Percentiles rank a stretch among this genome's conserved stretches.
These are phyloP conservation scores for Talaromyces stipitatus DNA, from an alignment of 495 filamentous ascomycete species.

Conservation along the genomic window DNA sequence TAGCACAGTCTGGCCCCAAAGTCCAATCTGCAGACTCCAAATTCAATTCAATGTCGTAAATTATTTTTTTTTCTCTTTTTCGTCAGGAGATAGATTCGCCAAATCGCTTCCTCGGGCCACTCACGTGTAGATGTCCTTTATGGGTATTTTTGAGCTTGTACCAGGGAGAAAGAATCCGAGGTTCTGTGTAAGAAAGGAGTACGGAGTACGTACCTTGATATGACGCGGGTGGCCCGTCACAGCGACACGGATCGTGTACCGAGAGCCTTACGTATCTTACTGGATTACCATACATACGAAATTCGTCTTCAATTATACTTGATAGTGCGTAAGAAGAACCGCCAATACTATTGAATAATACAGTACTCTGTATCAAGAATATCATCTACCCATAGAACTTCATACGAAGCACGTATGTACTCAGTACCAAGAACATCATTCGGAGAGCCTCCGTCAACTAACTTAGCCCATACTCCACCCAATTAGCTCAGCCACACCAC, in stretches of 20 bases:
- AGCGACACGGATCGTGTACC: slow-evolving; percentile 12
- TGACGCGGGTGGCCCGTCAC: slow-evolving; percentile 4
- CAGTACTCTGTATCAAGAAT: too few species aligned
- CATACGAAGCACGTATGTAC: too few species aligned
- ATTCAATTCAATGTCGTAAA: not conserved
- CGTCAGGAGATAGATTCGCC: not conserved
- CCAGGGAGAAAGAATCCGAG: not conserved
- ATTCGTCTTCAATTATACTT: too few species aligned
- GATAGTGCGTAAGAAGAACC: too few species aligned
- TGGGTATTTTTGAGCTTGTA: not conserved
- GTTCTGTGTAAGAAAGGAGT: not conserved
- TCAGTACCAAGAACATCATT: not conserved
- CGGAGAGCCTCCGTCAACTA: not conserved
- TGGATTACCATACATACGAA: too few species aligned
- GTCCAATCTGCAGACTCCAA: not conserved
- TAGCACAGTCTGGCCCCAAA: too few species aligned
- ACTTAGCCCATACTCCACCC: not conserved
- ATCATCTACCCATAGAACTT: too few species aligned
- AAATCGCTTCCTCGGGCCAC: not conserved
- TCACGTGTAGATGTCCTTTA: not conserved
- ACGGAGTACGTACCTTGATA: not conserved
- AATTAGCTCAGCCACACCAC: too few species aligned
- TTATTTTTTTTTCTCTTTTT: too few species aligned
- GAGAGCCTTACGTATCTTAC: not conserved
- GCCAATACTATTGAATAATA: too few species aligned